These are phyloP conservation scores for Chytridium lagenaria DNA, from an alignment of 371 early-diverging fungal genomes.

Conservation along the genomic window DNA sequence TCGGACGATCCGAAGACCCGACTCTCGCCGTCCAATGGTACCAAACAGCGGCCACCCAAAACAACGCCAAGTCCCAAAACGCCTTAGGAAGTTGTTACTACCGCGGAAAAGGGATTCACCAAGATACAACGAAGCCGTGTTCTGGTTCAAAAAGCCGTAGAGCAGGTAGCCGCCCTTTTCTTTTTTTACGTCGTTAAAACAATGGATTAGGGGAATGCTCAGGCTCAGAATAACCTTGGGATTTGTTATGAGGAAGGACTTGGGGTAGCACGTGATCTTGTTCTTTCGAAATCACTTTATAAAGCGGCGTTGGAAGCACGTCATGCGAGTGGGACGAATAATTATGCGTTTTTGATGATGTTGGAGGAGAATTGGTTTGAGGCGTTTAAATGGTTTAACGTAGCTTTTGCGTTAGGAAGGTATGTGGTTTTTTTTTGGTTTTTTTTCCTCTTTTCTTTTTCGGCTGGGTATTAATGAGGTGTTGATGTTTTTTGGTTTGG, in stretches of 20 bases:
- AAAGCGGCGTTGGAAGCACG: slow-evolving; percentile 52
- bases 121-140: slow-evolving; percentile 54
- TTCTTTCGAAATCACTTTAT: slow-evolving; percentile 53
- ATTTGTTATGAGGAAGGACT: slow-evolving; percentile 64
- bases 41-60: slow-evolving; percentile 37
- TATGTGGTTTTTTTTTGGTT: no score
- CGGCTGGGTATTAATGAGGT: no score
- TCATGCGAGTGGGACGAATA: slow-evolving; percentile 56
- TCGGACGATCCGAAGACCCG: slow-evolving; percentile 38
- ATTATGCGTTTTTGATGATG: slow-evolving; percentile 55
- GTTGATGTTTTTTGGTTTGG: no score
- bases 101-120: slow-evolving; percentile 53
- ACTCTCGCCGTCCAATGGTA: slow-evolving; percentile 51
- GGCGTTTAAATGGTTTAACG: slow-evolving; percentile 50
- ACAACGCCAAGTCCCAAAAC: slow-evolving; percentile 46
- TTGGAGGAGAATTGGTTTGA: slow-evolving; percentile 48
- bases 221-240: slow-evolving; percentile 63
- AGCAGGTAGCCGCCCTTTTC: slow-evolving; percentile 39
- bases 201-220: slow-evolving; percentile 38
- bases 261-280: slow-evolving; percentile 53
- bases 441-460: no score
- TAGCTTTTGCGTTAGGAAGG: slow-evolving; percentile 51
- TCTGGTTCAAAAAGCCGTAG: slow-evolving; percentile 54
- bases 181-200: background rate
- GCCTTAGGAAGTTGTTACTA: slow-evolving; percentile 57